Conservation (phyloP, 352 stramenopile species). For the Pythium graminicola region DNA sequence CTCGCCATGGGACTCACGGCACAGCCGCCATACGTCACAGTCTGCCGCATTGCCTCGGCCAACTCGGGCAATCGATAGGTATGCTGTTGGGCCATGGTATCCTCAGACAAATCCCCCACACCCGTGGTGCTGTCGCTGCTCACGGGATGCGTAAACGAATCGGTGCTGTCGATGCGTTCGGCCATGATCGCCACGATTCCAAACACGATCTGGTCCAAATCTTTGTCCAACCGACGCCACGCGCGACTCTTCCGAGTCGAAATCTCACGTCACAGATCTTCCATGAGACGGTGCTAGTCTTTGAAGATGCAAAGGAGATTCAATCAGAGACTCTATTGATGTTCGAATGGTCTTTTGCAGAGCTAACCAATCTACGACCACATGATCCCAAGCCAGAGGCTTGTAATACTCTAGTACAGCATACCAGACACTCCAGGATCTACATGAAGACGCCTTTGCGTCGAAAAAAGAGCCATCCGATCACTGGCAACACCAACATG, state of each 20-base stretch:
- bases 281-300: too few relatives aligned
- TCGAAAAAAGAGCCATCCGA: constrained; percentile 54
- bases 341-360: too few relatives aligned
- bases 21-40: constrained; percentile 24
- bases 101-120: neutral
- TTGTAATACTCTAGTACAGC: too few relatives aligned
- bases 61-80: constrained; percentile 18
- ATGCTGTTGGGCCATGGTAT: constrained; percentile 7
- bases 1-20: constrained; percentile 19
- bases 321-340: too few relatives aligned
- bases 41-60: constrained; percentile 25
- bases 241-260: constrained; percentile 58
- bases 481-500: constrained; percentile 38
- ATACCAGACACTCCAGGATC: too few relatives aligned
- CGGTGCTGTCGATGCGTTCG: constrained; percentile 36
- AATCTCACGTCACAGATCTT: constrained; percentile 10
- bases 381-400: too few relatives aligned
- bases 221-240: too few relatives aligned
- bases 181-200: constrained; percentile 25
- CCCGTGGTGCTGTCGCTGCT: constrained; percentile 19
- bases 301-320: too few relatives aligned
- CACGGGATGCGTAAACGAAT: constrained; percentile 38
- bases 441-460: constrained; percentile 44
- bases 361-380: too few relatives aligned
- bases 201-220: too few relatives aligned